A percentile compares a stretch with the other conserved stretches of the same genome.
Conservation (phyloP, 2,329 filamentous ascomycete genomes). For the Helotiales sp. region DNA sequence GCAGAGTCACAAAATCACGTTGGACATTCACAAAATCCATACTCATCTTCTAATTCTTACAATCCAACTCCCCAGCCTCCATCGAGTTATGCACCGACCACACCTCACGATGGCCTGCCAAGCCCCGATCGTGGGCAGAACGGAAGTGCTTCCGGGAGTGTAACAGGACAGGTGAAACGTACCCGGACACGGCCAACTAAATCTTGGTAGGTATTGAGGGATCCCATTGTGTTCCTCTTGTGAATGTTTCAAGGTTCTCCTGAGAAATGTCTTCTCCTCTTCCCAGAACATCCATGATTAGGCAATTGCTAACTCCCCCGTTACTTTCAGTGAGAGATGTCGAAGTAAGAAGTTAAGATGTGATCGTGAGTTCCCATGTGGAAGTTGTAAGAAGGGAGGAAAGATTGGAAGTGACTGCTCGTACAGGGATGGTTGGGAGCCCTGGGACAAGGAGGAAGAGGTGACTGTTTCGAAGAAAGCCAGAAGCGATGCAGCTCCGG, state of each 20-base stretch:
- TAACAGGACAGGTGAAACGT: constrained; percentile 8
- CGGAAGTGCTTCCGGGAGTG: neutral
- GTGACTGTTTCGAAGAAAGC: constrained; percentile 10
- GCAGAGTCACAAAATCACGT: neutral
- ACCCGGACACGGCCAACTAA: constrained; percentile 57
- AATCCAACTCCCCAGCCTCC: neutral
- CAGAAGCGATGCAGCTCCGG: neutral
- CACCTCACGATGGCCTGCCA: neutral
- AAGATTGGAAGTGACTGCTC: constrained; percentile 18
- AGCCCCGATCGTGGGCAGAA: neutral
- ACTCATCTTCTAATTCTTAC: neutral
- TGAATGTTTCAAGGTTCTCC: no score
- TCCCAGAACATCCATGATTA: no score
- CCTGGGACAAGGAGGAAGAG: constrained; percentile 10
- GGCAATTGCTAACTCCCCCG: no score
- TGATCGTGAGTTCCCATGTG: constrained; percentile 60
- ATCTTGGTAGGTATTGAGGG: no score
- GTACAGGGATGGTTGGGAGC: constrained; percentile 8
- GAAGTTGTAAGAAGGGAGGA: constrained; percentile 51
- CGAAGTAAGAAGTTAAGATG: constrained; percentile 62
- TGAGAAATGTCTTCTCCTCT: no score
- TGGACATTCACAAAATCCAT: neutral
- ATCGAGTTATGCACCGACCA: neutral
- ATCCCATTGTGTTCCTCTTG: no score
- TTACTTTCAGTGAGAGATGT: constrained; percentile 60